These are phyloP conservation scores for Diphasiastrum complanatum DNA, from an alignment of 83 land plant species.

Conservation along the genomic window DNA sequence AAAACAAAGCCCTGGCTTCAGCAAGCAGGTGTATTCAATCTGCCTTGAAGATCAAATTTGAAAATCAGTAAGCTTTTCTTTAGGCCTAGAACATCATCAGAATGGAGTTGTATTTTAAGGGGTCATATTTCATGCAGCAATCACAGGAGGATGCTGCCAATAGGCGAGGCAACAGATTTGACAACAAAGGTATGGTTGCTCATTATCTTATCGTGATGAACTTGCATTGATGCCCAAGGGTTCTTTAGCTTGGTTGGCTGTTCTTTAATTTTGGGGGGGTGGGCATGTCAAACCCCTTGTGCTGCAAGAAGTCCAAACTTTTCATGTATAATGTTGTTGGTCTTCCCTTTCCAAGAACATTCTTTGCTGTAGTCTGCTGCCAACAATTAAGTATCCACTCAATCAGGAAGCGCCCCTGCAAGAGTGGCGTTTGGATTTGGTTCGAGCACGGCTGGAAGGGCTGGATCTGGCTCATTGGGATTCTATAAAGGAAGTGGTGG, in stretches of 20 bases:
- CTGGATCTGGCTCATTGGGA: conserved; percentile 15
- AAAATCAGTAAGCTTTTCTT: too few species aligned
- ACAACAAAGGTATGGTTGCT: background rate
- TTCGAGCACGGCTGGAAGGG: conserved; percentile 15
- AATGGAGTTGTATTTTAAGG: too few species aligned
- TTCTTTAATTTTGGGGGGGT: too few species aligned
- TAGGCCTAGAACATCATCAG: too few species aligned
- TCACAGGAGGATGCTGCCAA: conserved; percentile 10
- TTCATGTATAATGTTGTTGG: background rate
- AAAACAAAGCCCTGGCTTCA: too few species aligned
- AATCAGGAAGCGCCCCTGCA: conserved; percentile 38
- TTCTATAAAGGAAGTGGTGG: conserved; percentile 23
- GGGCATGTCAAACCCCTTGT: too few species aligned
- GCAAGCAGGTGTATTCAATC: too few species aligned
- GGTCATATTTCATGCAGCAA: conserved; percentile 10
- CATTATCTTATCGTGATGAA: too few species aligned
- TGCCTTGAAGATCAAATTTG: too few species aligned
- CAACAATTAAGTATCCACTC: background rate
- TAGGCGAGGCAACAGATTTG: background rate
- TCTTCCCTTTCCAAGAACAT: background rate
- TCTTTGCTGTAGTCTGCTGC: background rate
- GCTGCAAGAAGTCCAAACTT: too few species aligned
- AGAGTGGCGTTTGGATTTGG: conserved; percentile 66
- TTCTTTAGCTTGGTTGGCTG: too few species aligned
- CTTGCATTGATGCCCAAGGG: too few species aligned